These are phyloP conservation scores for Penicillium atrosanguineum DNA, from an alignment of 495 filamentous ascomycete species.

Conservation along the genomic window DNA sequence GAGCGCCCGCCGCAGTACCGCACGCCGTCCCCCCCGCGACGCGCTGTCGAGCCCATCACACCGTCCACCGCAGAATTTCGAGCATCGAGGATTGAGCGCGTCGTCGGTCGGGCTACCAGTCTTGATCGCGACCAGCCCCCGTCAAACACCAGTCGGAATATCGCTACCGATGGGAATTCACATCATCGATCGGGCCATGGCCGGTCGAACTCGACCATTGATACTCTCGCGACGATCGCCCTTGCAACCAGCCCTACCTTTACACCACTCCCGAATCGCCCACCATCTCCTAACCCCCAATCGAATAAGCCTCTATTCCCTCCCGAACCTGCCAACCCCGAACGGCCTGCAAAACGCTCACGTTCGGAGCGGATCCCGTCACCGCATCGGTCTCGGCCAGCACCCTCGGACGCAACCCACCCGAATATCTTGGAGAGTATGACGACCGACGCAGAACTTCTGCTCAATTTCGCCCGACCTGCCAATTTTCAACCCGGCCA, in stretches of 20 bases:
- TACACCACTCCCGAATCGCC: slow-evolving; percentile 33
- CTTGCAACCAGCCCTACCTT: slow-evolving; percentile 51
- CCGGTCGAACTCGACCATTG: slow-evolving; percentile 50
- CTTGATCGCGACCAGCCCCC: slow-evolving; percentile 29
- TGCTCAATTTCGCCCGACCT: slow-evolving; percentile 48
- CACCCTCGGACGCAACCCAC: slow-evolving; percentile 46
- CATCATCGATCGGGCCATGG: slow-evolving; percentile 43
- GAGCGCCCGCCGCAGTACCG: slow-evolving; percentile 49
- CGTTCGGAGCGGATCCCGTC: slow-evolving; percentile 57
- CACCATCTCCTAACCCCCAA: slow-evolving; percentile 31
- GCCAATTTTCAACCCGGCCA: slow-evolving; percentile 34
- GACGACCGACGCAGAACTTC: slow-evolving; percentile 52
- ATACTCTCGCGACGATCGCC: slow-evolving; percentile 55
- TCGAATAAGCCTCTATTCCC: slow-evolving; percentile 34
- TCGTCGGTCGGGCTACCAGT: slow-evolving; percentile 22
- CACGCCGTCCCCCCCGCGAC: slow-evolving; percentile 54
- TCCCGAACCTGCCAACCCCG: slow-evolving; percentile 28
- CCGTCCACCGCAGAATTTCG: slow-evolving; percentile 38
- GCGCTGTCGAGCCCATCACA: slow-evolving; percentile 53
- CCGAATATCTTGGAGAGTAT: slow-evolving; percentile 40
- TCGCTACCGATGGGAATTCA: slow-evolving; percentile 18
- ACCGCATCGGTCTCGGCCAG: slow-evolving; percentile 36
- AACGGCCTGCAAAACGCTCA: slow-evolving; percentile 59
- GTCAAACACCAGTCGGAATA: slow-evolving; percentile 19
- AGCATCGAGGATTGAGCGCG: slow-evolving; percentile 34